phyloP scores from a whole-genome alignment of 1,139 yeast genomes.

The Pichia inconspicua region DNA sequence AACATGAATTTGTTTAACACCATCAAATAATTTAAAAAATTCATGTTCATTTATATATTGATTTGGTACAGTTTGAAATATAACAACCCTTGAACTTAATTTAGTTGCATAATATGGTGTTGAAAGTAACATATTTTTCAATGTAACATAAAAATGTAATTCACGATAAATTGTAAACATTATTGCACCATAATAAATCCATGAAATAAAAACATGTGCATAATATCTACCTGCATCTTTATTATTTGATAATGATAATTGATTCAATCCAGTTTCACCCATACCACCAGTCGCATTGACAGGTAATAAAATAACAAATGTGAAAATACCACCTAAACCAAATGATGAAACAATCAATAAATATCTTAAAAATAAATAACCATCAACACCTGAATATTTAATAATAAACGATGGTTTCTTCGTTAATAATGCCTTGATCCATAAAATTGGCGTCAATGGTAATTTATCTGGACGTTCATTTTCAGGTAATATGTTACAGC shows the following conservation, averaged over 20 bases:
- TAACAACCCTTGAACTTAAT: conserved; percentile 57
- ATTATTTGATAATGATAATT: conserved; percentile 58
- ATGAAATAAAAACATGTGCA: conserved; percentile 66
- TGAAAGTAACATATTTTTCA: conserved; percentile 61
- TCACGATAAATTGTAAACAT: conserved; percentile 64
- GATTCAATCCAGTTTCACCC: conserved; percentile 43
- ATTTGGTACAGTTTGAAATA: conserved; percentile 55
- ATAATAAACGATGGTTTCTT: conserved; percentile 63
- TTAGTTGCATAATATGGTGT: conserved; percentile 65
- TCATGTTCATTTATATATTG: conserved; percentile 42
- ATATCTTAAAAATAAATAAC: conserved; percentile 78
- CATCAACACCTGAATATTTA: conserved; percentile 80
- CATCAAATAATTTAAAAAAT: conserved; percentile 51
- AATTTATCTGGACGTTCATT: conserved; percentile 43
- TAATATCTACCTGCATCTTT: conserved; percentile 50
- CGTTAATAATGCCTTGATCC: conserved; percentile 45
- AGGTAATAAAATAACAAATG: conserved; percentile 78
- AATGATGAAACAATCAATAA: conserved; percentile 54
- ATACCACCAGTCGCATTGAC: conserved; percentile 80
- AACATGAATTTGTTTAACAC: conserved; percentile 52
- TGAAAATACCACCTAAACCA: conserved; percentile 55
- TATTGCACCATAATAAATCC: conserved; percentile 56
- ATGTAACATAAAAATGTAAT: conserved; percentile 55
- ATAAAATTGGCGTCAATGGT: conserved; percentile 48
- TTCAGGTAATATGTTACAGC: conserved; percentile 41